Percentiles rank a stretch among this genome's conserved stretches.
phyloP scores from a whole-genome alignment of 768 basidiomycete species.

The Podaxis sp. region DNA sequence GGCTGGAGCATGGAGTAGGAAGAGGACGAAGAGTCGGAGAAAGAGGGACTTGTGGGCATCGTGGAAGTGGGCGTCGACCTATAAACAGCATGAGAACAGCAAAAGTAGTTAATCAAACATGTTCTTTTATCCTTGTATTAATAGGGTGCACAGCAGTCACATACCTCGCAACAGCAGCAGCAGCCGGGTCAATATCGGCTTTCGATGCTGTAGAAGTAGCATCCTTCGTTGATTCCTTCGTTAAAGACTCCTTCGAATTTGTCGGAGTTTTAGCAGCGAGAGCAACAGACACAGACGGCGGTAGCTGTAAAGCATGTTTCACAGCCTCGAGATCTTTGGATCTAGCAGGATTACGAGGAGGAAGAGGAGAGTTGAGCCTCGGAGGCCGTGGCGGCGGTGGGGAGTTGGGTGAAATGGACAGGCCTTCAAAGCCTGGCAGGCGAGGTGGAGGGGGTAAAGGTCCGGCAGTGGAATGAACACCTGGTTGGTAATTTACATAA shows the following conservation, averaged over 20 bases:
- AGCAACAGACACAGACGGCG: conserved; percentile 46
- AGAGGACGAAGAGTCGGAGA: conserved; percentile 15
- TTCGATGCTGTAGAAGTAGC: not conserved
- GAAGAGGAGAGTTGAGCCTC: conserved; percentile 22
- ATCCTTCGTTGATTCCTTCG: not conserved
- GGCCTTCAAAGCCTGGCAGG: conserved; percentile 6
- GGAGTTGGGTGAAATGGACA: not conserved
- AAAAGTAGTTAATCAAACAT: not conserved
- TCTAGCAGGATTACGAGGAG: conserved; percentile 20
- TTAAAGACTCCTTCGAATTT: conserved; percentile 13
- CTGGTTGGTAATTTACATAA: conserved; percentile 14
- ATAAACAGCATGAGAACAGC: not conserved
- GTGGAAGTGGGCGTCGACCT: conserved; percentile 4
- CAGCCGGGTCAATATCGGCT: not conserved
- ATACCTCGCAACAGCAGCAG: conserved; percentile 7
- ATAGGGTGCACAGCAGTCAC: not conserved
- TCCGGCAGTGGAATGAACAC: conserved; percentile 13
- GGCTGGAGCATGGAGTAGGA: conserved; percentile 24
- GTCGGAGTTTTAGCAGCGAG: conserved; percentile 30
- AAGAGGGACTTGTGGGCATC: conserved; percentile 7
- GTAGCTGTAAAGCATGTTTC: conserved; percentile 56
- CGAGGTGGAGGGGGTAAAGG: conserved; percentile 14
- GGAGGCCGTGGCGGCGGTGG: conserved; percentile 15
- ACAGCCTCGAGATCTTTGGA: conserved; percentile 48
- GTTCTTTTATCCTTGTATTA: not conserved